These are phyloP conservation scores for Harringtonia lauricola DNA, from an alignment of 2,329 filamentous ascomycete genomes.

Conservation along the genomic window DNA sequence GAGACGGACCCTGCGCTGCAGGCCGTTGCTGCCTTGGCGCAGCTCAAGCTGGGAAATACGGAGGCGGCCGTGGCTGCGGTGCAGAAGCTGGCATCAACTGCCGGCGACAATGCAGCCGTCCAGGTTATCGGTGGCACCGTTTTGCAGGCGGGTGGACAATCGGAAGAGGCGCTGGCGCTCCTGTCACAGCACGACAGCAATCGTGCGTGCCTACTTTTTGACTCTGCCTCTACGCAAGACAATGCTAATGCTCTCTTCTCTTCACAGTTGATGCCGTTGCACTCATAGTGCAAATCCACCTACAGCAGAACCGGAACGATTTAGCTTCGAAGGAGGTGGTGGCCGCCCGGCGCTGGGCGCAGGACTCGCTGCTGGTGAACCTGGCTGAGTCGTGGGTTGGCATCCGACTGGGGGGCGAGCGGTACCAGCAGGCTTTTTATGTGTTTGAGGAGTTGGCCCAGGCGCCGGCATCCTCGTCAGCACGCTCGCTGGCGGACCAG, in stretches of 20 bases:
- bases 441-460: slow-evolving; percentile 95
- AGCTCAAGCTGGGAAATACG: slow-evolving; percentile 47
- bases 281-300: slow-evolving; percentile 82
- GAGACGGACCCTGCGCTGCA: slow-evolving; percentile 58
- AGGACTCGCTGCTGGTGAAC: slow-evolving; percentile 89
- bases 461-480: slow-evolving; percentile 67
- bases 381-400: slow-evolving; percentile 93
- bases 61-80: slow-evolving; percentile 51
- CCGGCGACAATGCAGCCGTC: slow-evolving; percentile 65
- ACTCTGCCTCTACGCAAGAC: not conserved
- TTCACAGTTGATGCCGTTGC: slow-evolving; percentile 60
- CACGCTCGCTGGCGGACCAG: slow-evolving; percentile 70
- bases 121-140: slow-evolving; percentile 77
- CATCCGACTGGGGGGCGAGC: slow-evolving; percentile 78
- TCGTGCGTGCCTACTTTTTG: slow-evolving; percentile 38
- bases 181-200: slow-evolving; percentile 77
- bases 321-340: slow-evolving; percentile 82
- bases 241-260: not conserved
- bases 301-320: slow-evolving; percentile 84
- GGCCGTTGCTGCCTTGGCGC: slow-evolving; percentile 67
- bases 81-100: slow-evolving; percentile 55
- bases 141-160: slow-evolving; percentile 66
- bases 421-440: slow-evolving; percentile 95
- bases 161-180: slow-evolving; percentile 74
- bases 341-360: slow-evolving; percentile 82